These are phyloP conservation scores for Sequoiadendron giganteum DNA, from an alignment of 75 land plant genomes.

Conservation along the genomic window DNA sequence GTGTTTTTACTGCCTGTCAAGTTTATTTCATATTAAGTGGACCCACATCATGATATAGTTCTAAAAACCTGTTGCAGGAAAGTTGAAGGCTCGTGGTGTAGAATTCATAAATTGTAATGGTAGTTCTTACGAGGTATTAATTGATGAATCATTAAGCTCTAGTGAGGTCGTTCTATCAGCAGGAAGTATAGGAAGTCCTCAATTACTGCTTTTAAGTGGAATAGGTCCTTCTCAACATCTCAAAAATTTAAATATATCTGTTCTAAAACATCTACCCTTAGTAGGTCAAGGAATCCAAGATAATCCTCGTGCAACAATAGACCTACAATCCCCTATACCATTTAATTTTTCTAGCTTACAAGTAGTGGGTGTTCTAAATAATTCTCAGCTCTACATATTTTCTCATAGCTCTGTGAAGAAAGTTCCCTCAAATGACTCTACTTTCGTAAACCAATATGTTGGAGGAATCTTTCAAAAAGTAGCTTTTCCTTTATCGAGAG, in stretches of 20 bases:
- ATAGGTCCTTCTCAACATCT: slow-evolving; percentile 64
- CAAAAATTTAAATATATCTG: slow-evolving; percentile 49
- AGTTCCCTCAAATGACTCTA: neutral
- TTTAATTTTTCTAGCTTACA: slow-evolving; percentile 61
- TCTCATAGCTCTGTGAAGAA: slow-evolving; percentile 62
- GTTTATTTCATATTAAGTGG: no score
- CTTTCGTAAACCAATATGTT: slow-evolving; percentile 29
- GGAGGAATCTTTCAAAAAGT: slow-evolving; percentile 65
- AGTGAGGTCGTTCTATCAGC: slow-evolving; percentile 76
- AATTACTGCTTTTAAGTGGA: slow-evolving; percentile 77
- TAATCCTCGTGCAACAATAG: slow-evolving; percentile 63
- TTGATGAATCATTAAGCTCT: neutral
- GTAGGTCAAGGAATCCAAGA: slow-evolving; percentile 77
- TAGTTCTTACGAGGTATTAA: slow-evolving; percentile 40
- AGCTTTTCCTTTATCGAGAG: slow-evolving; percentile 43
- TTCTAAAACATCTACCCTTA: slow-evolving; percentile 31
- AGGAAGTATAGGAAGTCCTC: slow-evolving; percentile 83
- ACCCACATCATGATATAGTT: no score
- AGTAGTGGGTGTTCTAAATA: slow-evolving; percentile 70
- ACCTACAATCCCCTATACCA: slow-evolving; percentile 51
- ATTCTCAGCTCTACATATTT: slow-evolving; percentile 52
- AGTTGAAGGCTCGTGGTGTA: slow-evolving; percentile 51
- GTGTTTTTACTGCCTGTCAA: neutral
- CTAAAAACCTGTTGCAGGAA: slow-evolving; percentile 10
- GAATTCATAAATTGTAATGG: slow-evolving; percentile 49